Percentiles rank a stretch among this genome's conserved stretches.
phyloP scores from a whole-genome alignment of 331 rosid genomes.

The Malus hybrid region DNA sequence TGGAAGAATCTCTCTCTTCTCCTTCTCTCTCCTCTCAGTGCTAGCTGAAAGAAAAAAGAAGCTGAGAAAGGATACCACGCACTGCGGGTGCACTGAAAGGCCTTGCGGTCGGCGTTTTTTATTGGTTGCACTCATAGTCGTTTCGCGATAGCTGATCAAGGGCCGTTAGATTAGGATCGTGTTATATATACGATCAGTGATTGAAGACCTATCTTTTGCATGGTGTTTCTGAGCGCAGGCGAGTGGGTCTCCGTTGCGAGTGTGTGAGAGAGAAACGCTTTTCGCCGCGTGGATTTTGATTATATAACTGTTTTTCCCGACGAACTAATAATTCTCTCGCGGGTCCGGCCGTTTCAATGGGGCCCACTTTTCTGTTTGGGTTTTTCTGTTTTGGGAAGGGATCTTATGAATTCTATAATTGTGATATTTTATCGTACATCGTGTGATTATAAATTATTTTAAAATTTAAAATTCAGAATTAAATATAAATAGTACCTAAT shows the following conservation, averaged over 20 bases:
- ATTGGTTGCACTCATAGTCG: too few relatives aligned
- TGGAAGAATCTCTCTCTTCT: slow-evolving; percentile 30
- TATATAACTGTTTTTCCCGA: slow-evolving; percentile 24
- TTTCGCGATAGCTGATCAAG: not conserved
- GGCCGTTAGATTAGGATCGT: not conserved
- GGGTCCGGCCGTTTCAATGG: slow-evolving; percentile 20
- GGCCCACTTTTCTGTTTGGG: slow-evolving; percentile 9
- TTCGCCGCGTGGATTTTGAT: slow-evolving; percentile 25
- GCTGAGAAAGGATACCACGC: not conserved
- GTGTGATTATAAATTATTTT: too few relatives aligned
- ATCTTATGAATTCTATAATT: too few relatives aligned
- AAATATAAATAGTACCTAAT: too few relatives aligned
- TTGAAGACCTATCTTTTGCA: not conserved
- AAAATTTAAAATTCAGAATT: too few relatives aligned
- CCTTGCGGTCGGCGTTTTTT: too few relatives aligned
- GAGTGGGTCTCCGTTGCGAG: not conserved
- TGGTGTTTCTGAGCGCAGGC: not conserved
- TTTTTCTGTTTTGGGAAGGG: not conserved
- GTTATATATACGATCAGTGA: not conserved
- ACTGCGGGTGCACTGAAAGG: not conserved
- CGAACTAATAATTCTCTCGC: slow-evolving; percentile 39
- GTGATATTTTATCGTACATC: too few relatives aligned
- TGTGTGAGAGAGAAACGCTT: not conserved
- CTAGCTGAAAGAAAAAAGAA: slow-evolving; percentile 12
- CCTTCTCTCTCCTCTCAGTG: not conserved